Evolutionary conservation across 2,329 filamentous ascomycete genomes (phyloP).

Genomic region (Aureobasidium musti): DNA sequence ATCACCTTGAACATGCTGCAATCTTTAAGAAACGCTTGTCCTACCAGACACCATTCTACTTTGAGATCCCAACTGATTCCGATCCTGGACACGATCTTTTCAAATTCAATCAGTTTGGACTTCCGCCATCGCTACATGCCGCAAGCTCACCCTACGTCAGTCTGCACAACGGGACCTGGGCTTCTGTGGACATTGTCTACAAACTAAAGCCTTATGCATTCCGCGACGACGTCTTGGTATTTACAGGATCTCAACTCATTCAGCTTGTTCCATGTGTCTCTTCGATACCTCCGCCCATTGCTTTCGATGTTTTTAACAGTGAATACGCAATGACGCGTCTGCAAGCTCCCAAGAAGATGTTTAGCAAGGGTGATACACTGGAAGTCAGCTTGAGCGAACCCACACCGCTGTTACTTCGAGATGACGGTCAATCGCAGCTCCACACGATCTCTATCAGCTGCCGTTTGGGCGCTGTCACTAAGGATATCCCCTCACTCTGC

Average conservation of each 20-base stretch:
- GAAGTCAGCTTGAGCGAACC: not conserved
- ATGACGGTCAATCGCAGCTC: not conserved
- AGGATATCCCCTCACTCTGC: not conserved
- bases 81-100: no score
- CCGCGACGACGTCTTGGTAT: not conserved
- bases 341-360: not conserved
- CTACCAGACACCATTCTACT: not conserved
- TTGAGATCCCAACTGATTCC: not conserved
- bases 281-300: conserved; percentile 1
- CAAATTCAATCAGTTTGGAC: not conserved
- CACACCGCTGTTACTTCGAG: not conserved
- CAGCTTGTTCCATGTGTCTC: not conserved
- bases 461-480: not conserved
- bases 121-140: not conserved
- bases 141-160: not conserved
- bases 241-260: not conserved
- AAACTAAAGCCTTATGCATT: not conserved
- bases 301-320: not conserved
- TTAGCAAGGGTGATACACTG: not conserved
- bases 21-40: not conserved
- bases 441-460: not conserved
- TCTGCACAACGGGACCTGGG: not conserved
- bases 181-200: not conserved
- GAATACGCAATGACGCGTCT: not conserved
- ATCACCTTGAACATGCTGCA: not conserved